phyloP scores from a whole-genome alignment of 768 basidiomycete species.

The Paxillus ammoniavirescens region DNA sequence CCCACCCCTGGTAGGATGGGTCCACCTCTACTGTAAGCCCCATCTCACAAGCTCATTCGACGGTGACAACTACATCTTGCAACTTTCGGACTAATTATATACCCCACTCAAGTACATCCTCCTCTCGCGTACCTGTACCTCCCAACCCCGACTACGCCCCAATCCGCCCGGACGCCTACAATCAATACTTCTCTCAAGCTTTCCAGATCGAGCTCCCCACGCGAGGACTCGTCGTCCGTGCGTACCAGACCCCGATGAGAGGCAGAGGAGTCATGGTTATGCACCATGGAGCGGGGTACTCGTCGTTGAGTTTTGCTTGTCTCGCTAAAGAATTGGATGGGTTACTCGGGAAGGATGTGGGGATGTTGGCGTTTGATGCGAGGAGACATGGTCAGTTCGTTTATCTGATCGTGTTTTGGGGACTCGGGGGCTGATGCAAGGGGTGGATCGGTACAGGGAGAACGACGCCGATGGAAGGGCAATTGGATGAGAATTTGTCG shows the following conservation, averaged over 20 bases:
- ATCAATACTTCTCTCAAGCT: slow-evolving; percentile 76
- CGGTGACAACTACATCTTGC: slow-evolving; percentile 12
- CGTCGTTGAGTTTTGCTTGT: slow-evolving; percentile 85
- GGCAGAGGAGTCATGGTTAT: slow-evolving; percentile 75
- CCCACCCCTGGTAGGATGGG: slow-evolving; percentile 50
- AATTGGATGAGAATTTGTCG: slow-evolving; percentile 44
- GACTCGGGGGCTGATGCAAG: not conserved
- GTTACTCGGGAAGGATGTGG: slow-evolving; percentile 66
- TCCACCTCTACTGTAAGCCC: slow-evolving; percentile 60
- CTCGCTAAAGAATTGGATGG: slow-evolving; percentile 77
- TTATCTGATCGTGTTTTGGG: not conserved
- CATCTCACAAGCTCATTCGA: slow-evolving; percentile 6
- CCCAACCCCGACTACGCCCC: slow-evolving; percentile 71
- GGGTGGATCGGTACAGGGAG: slow-evolving; percentile 16
- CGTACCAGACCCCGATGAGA: slow-evolving; percentile 77
- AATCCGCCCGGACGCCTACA: slow-evolving; percentile 56
- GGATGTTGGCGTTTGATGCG: slow-evolving; percentile 80
- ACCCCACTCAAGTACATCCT: slow-evolving; percentile 26
- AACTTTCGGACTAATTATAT: slow-evolving; percentile 4
- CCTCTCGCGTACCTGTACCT: slow-evolving; percentile 24
- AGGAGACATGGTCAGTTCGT: slow-evolving; percentile 76
- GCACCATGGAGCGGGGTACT: slow-evolving; percentile 95
- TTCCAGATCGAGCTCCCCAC: slow-evolving; percentile 68
- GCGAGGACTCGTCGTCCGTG: slow-evolving; percentile 65
- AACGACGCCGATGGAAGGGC: slow-evolving; percentile 20